Conservation (phyloP, 1,139 yeast genomes). For the Suhomyces ambrosiae region DNA sequence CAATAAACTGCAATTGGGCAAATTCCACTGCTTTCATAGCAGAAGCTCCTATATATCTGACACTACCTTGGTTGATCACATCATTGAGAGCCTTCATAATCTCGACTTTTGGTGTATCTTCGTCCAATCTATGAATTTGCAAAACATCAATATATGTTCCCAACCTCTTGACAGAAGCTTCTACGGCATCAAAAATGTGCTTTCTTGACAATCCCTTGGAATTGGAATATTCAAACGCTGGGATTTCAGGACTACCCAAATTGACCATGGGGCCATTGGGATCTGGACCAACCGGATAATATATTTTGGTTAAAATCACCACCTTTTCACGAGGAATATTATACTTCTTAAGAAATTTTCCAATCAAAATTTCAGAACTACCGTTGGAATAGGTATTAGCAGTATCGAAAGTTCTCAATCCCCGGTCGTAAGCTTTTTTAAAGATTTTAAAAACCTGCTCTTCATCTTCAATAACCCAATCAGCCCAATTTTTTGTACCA, state of each 20-base stretch:
- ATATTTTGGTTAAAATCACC: conserved; percentile 47
- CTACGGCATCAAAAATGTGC: conserved; percentile 22
- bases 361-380: conserved; percentile 40
- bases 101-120: conserved; percentile 17
- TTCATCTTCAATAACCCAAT: conserved; percentile 48
- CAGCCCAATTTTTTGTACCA: conserved; percentile 50
- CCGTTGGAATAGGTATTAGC: conserved; percentile 55
- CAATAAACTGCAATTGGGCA: conserved; percentile 21
- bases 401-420: conserved; percentile 57
- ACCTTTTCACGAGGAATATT: conserved; percentile 46
- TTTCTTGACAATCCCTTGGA: conserved; percentile 20
- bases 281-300: conserved; percentile 14
- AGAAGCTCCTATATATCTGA: conserved; percentile 22
- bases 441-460: conserved; percentile 35
- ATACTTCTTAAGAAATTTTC: conserved; percentile 44
- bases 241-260: conserved; percentile 6
- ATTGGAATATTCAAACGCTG: conserved; percentile 15
- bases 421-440: conserved; percentile 51
- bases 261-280: conserved; percentile 9
- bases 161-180: conserved; percentile 20
- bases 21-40: conserved; percentile 22
- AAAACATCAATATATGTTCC: conserved; percentile 24
- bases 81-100: conserved; percentile 23
- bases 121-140: conserved; percentile 23
- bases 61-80: conserved; percentile 18